These are phyloP conservation scores for Infundibulicybe gibba DNA, from an alignment of 768 basidiomycete species.

Conservation along the genomic window DNA sequence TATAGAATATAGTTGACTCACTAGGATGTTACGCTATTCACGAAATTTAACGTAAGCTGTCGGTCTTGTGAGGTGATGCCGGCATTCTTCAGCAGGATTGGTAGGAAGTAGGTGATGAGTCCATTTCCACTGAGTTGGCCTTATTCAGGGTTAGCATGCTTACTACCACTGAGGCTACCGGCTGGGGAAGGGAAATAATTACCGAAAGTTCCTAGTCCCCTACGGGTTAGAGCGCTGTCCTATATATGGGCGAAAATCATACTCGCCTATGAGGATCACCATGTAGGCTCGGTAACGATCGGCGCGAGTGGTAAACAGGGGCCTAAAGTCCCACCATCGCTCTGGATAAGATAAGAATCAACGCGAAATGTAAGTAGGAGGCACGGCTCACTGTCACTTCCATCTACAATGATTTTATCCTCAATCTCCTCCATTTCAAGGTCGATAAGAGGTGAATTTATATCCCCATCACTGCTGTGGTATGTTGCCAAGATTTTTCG, in stretches of 20 bases:
- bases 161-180: not conserved
- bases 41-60: constrained; percentile 43
- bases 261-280: constrained; percentile 45
- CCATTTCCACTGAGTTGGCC: constrained; percentile 49
- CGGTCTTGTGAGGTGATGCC: constrained; percentile 38
- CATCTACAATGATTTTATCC: constrained; percentile 44
- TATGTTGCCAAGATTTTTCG: constrained; percentile 40
- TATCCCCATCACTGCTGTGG: constrained; percentile 42
- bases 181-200: constrained; percentile 1
- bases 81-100: constrained; percentile 42
- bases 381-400: constrained; percentile 34
- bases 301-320: constrained; percentile 41
- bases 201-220: constrained; percentile 21
- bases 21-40: constrained; percentile 50
- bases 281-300: constrained; percentile 46
- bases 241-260: not conserved
- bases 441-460: constrained; percentile 45
- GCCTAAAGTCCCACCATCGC: constrained; percentile 53
- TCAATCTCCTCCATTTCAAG: constrained; percentile 52
- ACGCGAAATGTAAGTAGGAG: not conserved
- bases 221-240: not conserved
- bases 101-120: constrained; percentile 47
- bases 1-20: constrained; percentile 12
- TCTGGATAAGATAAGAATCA: constrained; percentile 18
- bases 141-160: constrained; percentile 9